phyloP scores from a whole-genome alignment of 768 basidiomycete species.

The Rhizopogon roseolus region DNA sequence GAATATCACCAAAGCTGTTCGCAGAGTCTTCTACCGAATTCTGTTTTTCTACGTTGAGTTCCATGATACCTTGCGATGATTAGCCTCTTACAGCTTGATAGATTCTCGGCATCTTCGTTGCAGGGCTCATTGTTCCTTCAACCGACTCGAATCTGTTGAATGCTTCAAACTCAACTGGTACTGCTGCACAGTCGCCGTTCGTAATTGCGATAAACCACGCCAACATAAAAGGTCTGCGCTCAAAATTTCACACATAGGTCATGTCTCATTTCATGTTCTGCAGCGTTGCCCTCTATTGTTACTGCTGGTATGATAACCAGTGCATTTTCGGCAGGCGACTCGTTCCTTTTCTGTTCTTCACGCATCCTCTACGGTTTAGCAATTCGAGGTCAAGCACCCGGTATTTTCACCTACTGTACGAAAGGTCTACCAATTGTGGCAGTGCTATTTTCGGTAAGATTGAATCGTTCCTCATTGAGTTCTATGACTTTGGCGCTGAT shows the following conservation, averaged over 20 bases:
- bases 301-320: slow-evolving; percentile 69
- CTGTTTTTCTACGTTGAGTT: slow-evolving; percentile 62
- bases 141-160: slow-evolving; percentile 45
- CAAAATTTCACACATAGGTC: slow-evolving; percentile 2
- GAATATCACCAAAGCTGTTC: slow-evolving; percentile 67
- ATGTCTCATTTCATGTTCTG: not conserved
- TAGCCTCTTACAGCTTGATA: slow-evolving; percentile 13
- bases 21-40: slow-evolving; percentile 77
- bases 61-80: not conserved
- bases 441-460: slow-evolving; percentile 22
- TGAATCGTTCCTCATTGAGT: not conserved
- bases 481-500: not conserved
- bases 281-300: slow-evolving; percentile 58
- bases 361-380: slow-evolving; percentile 40
- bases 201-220: slow-evolving; percentile 73
- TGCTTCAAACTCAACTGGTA: slow-evolving; percentile 31
- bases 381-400: slow-evolving; percentile 43
- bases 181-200: slow-evolving; percentile 72
- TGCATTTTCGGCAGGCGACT: slow-evolving; percentile 70
- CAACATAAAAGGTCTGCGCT: slow-evolving; percentile 49
- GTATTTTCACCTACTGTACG: slow-evolving; percentile 41
- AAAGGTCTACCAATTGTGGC: slow-evolving; percentile 42
- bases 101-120: slow-evolving; percentile 63
- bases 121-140: slow-evolving; percentile 74
- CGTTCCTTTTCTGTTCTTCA: slow-evolving; percentile 49